phyloP scores from a whole-genome alignment of 2,329 filamentous ascomycete species.

The Cladosporium halotolerans region DNA sequence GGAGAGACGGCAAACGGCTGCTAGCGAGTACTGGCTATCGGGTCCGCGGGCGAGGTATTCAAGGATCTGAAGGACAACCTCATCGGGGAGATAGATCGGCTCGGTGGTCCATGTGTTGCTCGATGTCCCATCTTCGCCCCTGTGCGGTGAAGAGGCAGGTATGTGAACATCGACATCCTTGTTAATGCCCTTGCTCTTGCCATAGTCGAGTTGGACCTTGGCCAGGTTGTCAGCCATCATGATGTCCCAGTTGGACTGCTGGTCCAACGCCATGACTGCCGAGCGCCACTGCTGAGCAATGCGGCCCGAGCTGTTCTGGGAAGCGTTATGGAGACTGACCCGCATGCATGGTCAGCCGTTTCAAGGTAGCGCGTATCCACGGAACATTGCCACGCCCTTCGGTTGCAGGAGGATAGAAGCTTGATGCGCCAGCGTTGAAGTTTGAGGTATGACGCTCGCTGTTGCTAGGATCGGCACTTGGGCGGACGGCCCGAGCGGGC shows the following conservation, averaged over 20 bases:
- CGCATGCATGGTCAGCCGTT: neutral
- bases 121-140: neutral
- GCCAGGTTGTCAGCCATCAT: slow-evolving; percentile 32
- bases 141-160: neutral
- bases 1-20: slow-evolving; percentile 47
- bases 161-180: neutral
- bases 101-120: slow-evolving; percentile 17
- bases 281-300: neutral
- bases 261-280: slow-evolving; percentile 28
- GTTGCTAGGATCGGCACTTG: neutral
- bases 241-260: slow-evolving; percentile 31
- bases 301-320: neutral
- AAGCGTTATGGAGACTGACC: neutral
- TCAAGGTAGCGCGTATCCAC: neutral
- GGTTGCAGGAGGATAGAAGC: neutral
- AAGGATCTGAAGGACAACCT: slow-evolving; percentile 48
- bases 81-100: slow-evolving; percentile 45
- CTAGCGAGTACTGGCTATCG: slow-evolving; percentile 42
- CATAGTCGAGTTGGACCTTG: slow-evolving; percentile 15
- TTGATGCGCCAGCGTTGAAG: neutral
- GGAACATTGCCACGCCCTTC: neutral
- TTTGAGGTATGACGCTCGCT: neutral
- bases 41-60: slow-evolving; percentile 34
- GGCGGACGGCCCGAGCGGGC: neutral
- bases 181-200: slow-evolving; percentile 6